phyloP scores from a whole-genome alignment of 768 basidiomycete species.

The Psilocybe cubensis region DNA sequence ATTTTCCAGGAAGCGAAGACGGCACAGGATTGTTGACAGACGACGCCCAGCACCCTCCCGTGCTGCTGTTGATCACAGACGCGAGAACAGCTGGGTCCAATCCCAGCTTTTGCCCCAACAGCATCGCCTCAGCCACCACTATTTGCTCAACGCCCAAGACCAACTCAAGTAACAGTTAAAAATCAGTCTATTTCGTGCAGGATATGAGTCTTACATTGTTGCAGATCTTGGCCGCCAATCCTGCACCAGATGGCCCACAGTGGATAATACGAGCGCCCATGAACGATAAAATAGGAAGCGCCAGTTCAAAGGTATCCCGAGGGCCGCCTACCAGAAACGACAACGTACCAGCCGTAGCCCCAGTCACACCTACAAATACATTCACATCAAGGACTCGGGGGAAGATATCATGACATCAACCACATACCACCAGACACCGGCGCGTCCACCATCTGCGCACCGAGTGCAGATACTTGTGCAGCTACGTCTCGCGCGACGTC shows the following conservation, averaged over 20 bases:
- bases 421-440: conserved; percentile 93
- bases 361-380: conserved; percentile 65
- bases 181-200: conserved; percentile 13
- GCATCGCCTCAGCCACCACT: conserved; percentile 88
- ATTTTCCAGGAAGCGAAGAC: conserved; percentile 66
- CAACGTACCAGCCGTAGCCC: conserved; percentile 85
- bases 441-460: conserved; percentile 86
- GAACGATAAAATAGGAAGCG: conserved; percentile 59
- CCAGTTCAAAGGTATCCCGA: conserved; percentile 54
- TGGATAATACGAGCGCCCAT: conserved; percentile 88
- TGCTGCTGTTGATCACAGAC: conserved; percentile 83
- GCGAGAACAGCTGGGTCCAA: conserved; percentile 78
- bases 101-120: conserved; percentile 82
- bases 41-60: conserved; percentile 83
- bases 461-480: conserved; percentile 47
- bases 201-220: conserved; percentile 66
- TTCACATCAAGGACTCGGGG: not conserved
- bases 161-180: conserved; percentile 41
- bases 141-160: conserved; percentile 81
- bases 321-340: conserved; percentile 92
- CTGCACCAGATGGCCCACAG: conserved; percentile 82
- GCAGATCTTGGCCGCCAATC: conserved; percentile 88
- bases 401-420: too few relatives aligned
- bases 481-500: conserved; percentile 72
- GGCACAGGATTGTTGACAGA: conserved; percentile 90